Base-by-base conservation (phyloP, 179 eudicot species). In the Beta lomatogona region DNA sequence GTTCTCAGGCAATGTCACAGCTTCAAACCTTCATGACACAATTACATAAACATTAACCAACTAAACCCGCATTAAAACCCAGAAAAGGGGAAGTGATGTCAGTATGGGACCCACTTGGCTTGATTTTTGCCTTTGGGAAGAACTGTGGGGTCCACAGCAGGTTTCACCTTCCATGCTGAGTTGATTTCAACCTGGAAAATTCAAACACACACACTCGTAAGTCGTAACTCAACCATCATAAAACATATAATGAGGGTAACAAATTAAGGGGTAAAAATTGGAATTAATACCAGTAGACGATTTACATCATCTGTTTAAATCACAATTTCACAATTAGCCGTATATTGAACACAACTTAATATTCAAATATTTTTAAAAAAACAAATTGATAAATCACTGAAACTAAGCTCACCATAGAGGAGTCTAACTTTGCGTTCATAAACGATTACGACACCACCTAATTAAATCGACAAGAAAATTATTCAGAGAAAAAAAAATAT, bases 381-480 rank as follows among this genome's bases (percentile, higher is more conserved):
- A 28, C 10, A 46, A 0, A 18, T 1, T 6, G 9, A 78, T 81
- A 66, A 46, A 46, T 10, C 11, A 53, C 2, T 13, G 76, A 52
- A 61, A 21, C 36, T 15, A 61, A 44, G 58, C 80, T 76, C 36
- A 96, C 99, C 99, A 63, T 89, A 89, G 63, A 96, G 92, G 28
- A 94, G 89, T 65, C 89, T 87, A 5, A 96, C 98, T 91, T 96
- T 96, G 59, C 97, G 92, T 61, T 93, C 94, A 78, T 96, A 96
- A 55, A 96, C 97, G 4, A 96, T 96, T 59, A 92, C 98, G 28
- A 96, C 99, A 36, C 99, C 99, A 65, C 96, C 99, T 96, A 61
- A 19, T 31, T 63, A 68, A 71, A 65, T 80, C 22, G 19, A 25
- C 22, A 75, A 44, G 6, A 15, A 64, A 52, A 52, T 57, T 44